Conservation (phyloP, 73 alveolate species). For the Diophrys sp. region DNA sequence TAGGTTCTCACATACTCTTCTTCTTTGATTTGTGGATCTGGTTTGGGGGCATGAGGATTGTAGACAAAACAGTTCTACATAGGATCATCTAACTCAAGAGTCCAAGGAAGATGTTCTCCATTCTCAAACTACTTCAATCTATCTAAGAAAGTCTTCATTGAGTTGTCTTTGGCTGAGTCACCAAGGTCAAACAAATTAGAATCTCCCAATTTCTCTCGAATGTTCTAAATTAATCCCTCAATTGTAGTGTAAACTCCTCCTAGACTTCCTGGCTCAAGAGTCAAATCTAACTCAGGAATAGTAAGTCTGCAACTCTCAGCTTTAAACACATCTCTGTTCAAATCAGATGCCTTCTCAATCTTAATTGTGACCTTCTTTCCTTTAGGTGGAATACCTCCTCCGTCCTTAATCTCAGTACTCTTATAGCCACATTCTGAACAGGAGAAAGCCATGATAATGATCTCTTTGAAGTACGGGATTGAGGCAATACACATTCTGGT, state of each 20-base stretch:
- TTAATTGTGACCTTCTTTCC: slow-evolving; percentile 70
- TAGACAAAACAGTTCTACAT: slow-evolving; percentile 92
- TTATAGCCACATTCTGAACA: slow-evolving; percentile 94
- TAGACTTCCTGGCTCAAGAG: slow-evolving; percentile 76
- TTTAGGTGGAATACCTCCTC: slow-evolving; percentile 93
- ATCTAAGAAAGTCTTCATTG: slow-evolving; percentile 63
- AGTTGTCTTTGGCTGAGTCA: slow-evolving; percentile 76
- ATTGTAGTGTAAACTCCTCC: slow-evolving; percentile 92
- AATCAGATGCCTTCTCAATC: slow-evolving; percentile 69
- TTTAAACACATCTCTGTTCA: slow-evolving; percentile 93
- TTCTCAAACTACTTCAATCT: slow-evolving; percentile 73
- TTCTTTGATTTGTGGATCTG: slow-evolving; percentile 77
- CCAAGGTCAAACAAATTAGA: slow-evolving; percentile 86
- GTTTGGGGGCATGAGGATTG: slow-evolving; percentile 85
- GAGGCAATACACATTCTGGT: slow-evolving; percentile 83
- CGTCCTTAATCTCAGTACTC: slow-evolving; percentile 91
- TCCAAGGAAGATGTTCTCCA: slow-evolving; percentile 59
- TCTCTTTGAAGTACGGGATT: slow-evolving; percentile 96
- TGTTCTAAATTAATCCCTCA: slow-evolving; percentile 82
- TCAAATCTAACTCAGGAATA: slow-evolving; percentile 94
- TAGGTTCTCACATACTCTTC: slow-evolving; percentile 90
- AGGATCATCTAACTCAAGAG: slow-evolving; percentile 93
- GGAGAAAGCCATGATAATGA: slow-evolving; percentile 90
- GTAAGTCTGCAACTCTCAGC: slow-evolving; percentile 76
- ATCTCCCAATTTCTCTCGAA: slow-evolving; percentile 63